Evolutionary conservation across 768 basidiomycete species (phyloP).

Genomic region (Sporobolomyces pararoseus): DNA sequence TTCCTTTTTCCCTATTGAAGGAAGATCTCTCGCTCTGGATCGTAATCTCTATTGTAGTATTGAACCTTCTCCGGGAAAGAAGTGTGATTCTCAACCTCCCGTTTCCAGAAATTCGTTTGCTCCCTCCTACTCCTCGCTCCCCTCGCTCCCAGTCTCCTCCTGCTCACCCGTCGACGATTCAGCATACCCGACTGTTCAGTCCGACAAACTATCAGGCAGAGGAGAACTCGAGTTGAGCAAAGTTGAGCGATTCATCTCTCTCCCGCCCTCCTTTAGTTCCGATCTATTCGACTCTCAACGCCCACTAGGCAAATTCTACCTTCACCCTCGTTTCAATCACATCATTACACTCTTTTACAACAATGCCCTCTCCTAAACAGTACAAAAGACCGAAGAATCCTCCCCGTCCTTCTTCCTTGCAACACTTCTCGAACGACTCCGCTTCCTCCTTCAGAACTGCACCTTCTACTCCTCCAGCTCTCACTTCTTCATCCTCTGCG

Average conservation of each 20-base stretch:
- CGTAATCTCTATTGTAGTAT: no score
- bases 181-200: no score
- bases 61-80: no score
- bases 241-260: not conserved
- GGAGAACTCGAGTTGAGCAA: not conserved
- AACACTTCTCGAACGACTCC: slow-evolving; percentile 8
- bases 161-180: no score
- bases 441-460: slow-evolving; percentile 10
- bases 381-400: slow-evolving; percentile 32
- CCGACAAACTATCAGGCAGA: no score
- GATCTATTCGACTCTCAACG: not conserved
- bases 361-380: slow-evolving; percentile 29
- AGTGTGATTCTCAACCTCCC: no score
- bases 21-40: not conserved
- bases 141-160: no score
- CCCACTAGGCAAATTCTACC: slow-evolving; percentile 8
- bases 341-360: not conserved
- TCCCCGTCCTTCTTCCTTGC: slow-evolving; percentile 11
- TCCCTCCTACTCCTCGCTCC: no score
- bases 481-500: not conserved
- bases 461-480: not conserved
- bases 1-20: not conserved
- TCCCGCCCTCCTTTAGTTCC: not conserved
- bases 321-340: not conserved
- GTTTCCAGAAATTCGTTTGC: no score